These are phyloP conservation scores for Austroboletus novae-zelandiae DNA, from an alignment of 1,284 basidiomycete genomes.

Conservation along the genomic window DNA sequence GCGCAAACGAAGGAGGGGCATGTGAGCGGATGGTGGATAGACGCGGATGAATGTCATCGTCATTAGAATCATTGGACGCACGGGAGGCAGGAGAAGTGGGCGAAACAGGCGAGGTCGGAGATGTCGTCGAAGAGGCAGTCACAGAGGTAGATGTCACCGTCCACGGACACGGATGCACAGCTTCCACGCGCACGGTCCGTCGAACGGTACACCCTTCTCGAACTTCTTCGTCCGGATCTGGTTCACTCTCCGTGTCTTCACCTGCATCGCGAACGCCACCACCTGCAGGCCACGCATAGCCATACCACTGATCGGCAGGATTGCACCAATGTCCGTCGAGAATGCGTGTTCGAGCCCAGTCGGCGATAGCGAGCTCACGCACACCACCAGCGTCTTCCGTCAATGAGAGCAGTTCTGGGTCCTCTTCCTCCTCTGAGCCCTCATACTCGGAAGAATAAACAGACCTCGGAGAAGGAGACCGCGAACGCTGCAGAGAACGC, in stretches of 20 bases:
- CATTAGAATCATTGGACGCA: conserved; percentile 9
- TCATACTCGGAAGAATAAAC: conserved; percentile 35
- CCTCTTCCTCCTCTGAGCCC: conserved; percentile 61
- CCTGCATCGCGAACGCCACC: conserved; percentile 30
- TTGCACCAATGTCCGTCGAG: conserved; percentile 72
- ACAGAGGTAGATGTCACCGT: conserved; percentile 30
- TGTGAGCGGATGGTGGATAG: conserved; percentile 42
- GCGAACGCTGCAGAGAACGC: conserved; percentile 26
- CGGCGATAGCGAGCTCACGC: conserved; percentile 62
- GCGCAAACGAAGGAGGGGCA: conserved; percentile 51
- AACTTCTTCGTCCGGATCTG: conserved; percentile 23
- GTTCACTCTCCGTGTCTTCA: conserved; percentile 32
- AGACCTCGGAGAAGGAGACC: conserved; percentile 33
- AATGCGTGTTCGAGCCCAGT: conserved; percentile 69
- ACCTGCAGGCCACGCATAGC: conserved; percentile 38
- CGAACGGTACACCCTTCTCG: conserved; percentile 23
- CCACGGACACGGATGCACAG: conserved; percentile 70
- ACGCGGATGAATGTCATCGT: conserved; percentile 47
- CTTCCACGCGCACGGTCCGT: conserved; percentile 41
- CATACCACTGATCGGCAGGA: conserved; percentile 66
- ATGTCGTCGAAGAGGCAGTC: conserved; percentile 7
- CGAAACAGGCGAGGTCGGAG: conserved; percentile 17
- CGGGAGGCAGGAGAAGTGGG: conserved; percentile 16
- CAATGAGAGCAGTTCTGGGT: conserved; percentile 54
- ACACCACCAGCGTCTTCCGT: conserved; percentile 60